These are phyloP conservation scores for Nitzschia sp. DNA, from an alignment of 108 stramenopile species.

Conservation along the genomic window DNA sequence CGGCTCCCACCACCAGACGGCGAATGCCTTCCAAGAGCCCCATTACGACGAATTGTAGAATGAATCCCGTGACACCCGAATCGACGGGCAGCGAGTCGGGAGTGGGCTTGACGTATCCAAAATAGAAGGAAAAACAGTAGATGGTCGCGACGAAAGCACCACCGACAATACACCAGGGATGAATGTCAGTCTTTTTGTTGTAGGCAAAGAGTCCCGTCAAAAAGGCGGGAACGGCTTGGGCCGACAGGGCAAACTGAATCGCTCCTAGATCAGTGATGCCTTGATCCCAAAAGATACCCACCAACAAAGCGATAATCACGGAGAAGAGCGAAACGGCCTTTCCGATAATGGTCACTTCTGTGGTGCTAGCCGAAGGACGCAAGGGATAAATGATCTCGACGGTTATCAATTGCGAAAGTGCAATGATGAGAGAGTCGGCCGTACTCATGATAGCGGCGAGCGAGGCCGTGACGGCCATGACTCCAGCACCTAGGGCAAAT, in stretches of 20 bases:
- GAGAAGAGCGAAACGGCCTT: constrained; percentile 13
- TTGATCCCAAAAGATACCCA: constrained; percentile 12
- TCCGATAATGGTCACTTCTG: constrained; percentile 15
- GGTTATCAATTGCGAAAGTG: constrained; percentile 33
- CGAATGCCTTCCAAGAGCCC: background rate
- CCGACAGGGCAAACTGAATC: constrained; percentile 15
- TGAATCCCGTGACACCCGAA: constrained; percentile 4
- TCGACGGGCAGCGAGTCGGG: constrained; percentile 5
- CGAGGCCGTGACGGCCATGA: constrained; percentile 31
- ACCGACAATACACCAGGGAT: constrained; percentile 6
- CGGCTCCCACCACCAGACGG: background rate
- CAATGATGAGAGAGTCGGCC: constrained; percentile 44
- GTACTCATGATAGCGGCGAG: constrained; percentile 50
- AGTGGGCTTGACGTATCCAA: background rate
- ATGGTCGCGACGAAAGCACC: background rate
- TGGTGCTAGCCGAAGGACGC: background rate
- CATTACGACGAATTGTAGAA: background rate
- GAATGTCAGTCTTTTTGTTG: constrained; percentile 4
- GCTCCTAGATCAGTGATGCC: constrained; percentile 8
- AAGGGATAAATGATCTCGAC: constrained; percentile 34
- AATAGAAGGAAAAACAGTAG: background rate
- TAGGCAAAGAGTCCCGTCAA: constrained; percentile 17
- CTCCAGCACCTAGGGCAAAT: constrained; percentile 19
- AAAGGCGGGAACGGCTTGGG: constrained; percentile 18
- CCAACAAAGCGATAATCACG: background rate